These are phyloP conservation scores for Leccinum truebloodii DNA, from an alignment of 768 basidiomycete genomes.

Conservation along the genomic window DNA sequence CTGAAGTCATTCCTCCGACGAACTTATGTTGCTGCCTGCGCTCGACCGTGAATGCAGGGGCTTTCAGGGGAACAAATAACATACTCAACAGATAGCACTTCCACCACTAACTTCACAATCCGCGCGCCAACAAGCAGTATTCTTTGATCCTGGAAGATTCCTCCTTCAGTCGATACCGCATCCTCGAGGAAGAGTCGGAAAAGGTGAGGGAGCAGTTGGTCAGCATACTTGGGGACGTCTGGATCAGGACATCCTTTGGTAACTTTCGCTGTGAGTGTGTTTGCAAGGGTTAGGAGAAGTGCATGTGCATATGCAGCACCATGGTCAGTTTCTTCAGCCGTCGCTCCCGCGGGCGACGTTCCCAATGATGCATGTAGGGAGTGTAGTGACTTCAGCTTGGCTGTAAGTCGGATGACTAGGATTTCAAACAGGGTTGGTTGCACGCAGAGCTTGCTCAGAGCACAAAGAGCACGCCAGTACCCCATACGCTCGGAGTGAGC, in stretches of 20 bases:
- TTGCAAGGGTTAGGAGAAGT: slow-evolving; percentile 67
- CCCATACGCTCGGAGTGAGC: slow-evolving; percentile 56
- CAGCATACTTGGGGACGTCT: slow-evolving; percentile 81
- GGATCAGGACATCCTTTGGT: slow-evolving; percentile 46
- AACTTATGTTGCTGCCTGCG: slow-evolving; percentile 63
- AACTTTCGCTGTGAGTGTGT: slow-evolving; percentile 58
- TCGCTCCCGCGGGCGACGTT: slow-evolving; percentile 1
- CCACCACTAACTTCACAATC: slow-evolving; percentile 67
- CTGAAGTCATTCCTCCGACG: slow-evolving; percentile 38
- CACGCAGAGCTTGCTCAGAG: slow-evolving; percentile 71
- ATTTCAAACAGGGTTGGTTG: slow-evolving; percentile 81
- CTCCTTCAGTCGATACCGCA: slow-evolving; percentile 29
- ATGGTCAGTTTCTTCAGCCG: slow-evolving; percentile 51
- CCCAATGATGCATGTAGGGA: slow-evolving; percentile 27
- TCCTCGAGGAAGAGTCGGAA: slow-evolving; percentile 62
- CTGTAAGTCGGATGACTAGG: slow-evolving; percentile 72
- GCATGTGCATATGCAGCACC: slow-evolving; percentile 85
- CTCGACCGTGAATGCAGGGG: slow-evolving; percentile 1
- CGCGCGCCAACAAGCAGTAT: slow-evolving; percentile 48
- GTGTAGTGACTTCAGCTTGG: slow-evolving; percentile 76
- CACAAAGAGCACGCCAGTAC: slow-evolving; percentile 66
- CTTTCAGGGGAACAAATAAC: slow-evolving; percentile 33
- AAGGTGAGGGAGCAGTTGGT: slow-evolving; percentile 69
- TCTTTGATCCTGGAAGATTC: slow-evolving; percentile 39
- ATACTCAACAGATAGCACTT: slow-evolving; percentile 64